Evolutionary conservation across 257 asterid genomes (phyloP).

Genomic region (Ilex asprella): DNA sequence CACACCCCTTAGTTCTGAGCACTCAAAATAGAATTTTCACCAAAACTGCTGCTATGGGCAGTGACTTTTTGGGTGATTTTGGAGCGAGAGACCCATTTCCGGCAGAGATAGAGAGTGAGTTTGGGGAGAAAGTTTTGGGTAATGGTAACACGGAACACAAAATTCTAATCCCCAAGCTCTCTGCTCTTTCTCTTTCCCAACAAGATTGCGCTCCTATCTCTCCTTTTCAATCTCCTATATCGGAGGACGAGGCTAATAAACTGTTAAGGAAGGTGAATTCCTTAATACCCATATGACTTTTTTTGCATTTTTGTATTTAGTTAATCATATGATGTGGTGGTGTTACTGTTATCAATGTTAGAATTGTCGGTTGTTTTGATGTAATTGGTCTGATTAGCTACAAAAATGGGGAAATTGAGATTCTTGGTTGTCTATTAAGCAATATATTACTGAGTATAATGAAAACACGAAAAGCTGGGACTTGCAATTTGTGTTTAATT

Average conservation of each 20-base stretch:
- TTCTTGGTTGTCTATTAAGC: no score
- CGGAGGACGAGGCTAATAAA: constrained; percentile 44
- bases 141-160: constrained; percentile 57
- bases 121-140: no score
- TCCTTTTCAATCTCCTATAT: constrained; percentile 38
- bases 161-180: constrained; percentile 66
- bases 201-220: constrained; percentile 38
- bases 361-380: no score
- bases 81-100: constrained; percentile 96
- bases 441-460: no score
- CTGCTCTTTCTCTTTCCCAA: constrained; percentile 62
- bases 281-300: neutral
- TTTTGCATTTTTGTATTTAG: no score
- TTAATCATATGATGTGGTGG: no score
- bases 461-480: no score
- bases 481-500: no score
- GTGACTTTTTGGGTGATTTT: constrained; percentile 61
- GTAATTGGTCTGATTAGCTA: no score
- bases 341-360: no score
- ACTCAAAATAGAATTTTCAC: constrained; percentile 14
- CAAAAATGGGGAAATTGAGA: no score
- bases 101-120: constrained; percentile 53
- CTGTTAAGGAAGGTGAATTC: constrained; percentile 50
- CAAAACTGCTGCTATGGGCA: constrained; percentile 24
- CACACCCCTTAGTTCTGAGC: neutral